A percentile compares a stretch with the other conserved stretches of the same genome.
phyloP scores from a whole-genome alignment of 179 eudicot genomes.

The Gypsophila paniculata region DNA sequence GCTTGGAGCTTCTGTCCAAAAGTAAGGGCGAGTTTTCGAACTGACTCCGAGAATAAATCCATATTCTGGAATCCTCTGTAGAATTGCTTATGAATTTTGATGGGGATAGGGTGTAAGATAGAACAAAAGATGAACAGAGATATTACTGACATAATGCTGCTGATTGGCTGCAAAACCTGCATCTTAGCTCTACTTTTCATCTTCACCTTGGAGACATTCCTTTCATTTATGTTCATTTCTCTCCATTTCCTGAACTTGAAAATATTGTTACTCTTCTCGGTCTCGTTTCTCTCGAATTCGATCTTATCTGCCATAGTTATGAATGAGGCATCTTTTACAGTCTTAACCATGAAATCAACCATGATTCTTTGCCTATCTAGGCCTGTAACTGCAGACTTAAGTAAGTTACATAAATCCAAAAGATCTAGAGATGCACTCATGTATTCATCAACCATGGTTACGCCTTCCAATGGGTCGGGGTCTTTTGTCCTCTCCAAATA shows the following conservation, averaged over 20 bases:
- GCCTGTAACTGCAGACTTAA: constrained; percentile 30
- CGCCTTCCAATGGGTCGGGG: constrained; percentile 22
- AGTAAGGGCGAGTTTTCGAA: constrained; percentile 23
- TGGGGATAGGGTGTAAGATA: constrained; percentile 25
- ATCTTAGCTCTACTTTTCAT: constrained; percentile 17
- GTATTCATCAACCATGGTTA: constrained; percentile 32
- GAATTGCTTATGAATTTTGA: constrained; percentile 18
- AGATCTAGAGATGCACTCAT: constrained; percentile 34
- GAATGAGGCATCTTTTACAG: constrained; percentile 17
- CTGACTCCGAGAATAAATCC: constrained; percentile 25
- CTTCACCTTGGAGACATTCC: constrained; percentile 23
- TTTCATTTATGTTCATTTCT: constrained; percentile 19
- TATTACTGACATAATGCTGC: constrained; percentile 28
- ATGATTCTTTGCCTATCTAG: constrained; percentile 30
- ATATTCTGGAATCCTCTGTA: not conserved
- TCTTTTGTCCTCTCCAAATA: constrained; percentile 22
- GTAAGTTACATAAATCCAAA: constrained; percentile 38
- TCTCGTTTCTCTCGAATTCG: constrained; percentile 26
- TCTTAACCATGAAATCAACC: constrained; percentile 27
- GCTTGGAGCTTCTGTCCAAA: constrained; percentile 17
- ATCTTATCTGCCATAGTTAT: constrained; percentile 14
- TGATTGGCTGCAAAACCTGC: constrained; percentile 24
- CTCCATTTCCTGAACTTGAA: constrained; percentile 27
- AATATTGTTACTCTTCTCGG: constrained; percentile 20
- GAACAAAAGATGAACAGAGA: constrained; percentile 28